phyloP scores from a whole-genome alignment of 768 basidiomycete genomes.

The Calvatia gigantea region DNA sequence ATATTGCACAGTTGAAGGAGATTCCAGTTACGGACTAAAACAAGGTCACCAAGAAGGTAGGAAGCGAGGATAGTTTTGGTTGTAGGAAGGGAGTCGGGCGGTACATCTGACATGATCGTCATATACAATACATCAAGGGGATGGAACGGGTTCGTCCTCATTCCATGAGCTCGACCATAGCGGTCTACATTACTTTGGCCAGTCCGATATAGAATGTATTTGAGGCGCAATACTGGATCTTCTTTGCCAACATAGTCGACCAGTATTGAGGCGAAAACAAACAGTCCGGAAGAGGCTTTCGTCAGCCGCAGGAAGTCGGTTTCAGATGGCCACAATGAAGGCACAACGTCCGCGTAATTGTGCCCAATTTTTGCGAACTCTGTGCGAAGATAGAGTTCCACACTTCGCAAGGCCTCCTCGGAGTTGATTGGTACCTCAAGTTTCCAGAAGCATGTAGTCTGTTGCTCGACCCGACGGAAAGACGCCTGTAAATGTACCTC shows the following conservation, averaged over 20 bases:
- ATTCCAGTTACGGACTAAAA: not conserved
- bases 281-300: not conserved
- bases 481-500: not conserved
- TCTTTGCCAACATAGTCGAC: not conserved
- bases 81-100: not conserved
- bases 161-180: too few relatives aligned
- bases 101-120: not conserved
- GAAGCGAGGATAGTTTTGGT: not conserved
- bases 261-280: not conserved
- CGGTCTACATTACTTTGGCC: not conserved
- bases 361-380: not conserved
- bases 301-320: not conserved
- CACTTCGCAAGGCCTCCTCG: not conserved
- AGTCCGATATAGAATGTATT: not conserved
- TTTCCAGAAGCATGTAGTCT: not conserved
- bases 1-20: not conserved
- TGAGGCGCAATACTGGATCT: not conserved
- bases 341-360: not conserved
- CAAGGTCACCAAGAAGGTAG: not conserved
- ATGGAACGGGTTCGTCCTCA: not conserved
- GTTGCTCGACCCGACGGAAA: not conserved
- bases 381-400: not conserved
- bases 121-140: not conserved
- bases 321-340: not conserved
- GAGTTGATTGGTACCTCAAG: not conserved